phyloP scores from a whole-genome alignment of 2,329 filamentous ascomycete genomes.

The Microsporum canis region DNA sequence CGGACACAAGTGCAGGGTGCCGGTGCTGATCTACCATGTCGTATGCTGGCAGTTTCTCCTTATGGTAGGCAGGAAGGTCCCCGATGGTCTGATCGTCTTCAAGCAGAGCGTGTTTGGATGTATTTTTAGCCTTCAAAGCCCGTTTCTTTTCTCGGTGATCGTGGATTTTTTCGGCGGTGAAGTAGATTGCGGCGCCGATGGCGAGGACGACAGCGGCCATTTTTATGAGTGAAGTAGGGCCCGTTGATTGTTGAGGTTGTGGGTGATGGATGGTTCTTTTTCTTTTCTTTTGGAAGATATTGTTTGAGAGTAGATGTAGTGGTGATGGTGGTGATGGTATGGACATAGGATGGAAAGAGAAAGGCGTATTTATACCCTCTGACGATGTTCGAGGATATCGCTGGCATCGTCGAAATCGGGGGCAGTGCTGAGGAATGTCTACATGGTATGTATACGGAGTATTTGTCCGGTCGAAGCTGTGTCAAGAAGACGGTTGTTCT shows the following conservation, averaged over 20 bases:
- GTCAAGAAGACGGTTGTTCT: neutral
- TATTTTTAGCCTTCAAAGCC: constrained; percentile 6
- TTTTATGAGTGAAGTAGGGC: neutral
- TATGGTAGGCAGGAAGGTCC: neutral
- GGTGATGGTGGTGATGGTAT: neutral
- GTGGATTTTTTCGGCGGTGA: constrained; percentile 9
- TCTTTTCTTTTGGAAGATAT: neutral
- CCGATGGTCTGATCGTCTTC: neutral
- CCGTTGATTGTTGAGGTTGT: neutral
- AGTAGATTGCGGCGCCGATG: constrained; percentile 6
- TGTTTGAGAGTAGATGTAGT: neutral
- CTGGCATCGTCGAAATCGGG: neutral
- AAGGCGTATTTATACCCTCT: neutral
- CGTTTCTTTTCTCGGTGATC: constrained; percentile 9
- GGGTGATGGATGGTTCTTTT: neutral
- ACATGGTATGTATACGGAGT: neutral
- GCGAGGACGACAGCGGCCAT: constrained; percentile 9
- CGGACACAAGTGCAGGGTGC: neutral
- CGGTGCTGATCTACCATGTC: neutral
- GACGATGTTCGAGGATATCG: neutral
- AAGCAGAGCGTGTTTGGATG: neutral
- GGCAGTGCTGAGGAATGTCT: neutral
- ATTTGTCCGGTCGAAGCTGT: neutral
- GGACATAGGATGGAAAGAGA: neutral
- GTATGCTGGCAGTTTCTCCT: constrained; percentile 3